phyloP scores from a whole-genome alignment of 176 grass and related monocot genomes.

The Pontederia paniculata region DNA sequence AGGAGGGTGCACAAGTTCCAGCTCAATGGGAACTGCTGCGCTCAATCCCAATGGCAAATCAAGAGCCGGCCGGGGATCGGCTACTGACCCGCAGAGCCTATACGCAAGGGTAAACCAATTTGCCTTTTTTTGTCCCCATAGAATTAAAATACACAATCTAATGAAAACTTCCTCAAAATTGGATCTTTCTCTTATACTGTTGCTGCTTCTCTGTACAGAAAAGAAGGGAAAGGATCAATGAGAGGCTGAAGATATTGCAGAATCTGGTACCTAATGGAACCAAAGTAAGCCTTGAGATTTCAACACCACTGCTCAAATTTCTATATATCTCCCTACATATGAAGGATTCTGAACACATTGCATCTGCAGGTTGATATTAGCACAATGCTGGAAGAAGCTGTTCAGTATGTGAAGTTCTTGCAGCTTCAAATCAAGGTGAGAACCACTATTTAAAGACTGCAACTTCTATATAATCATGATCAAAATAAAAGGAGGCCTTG shows the following conservation, averaged over 20 bases:
- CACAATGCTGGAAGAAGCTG: constrained; percentile 77
- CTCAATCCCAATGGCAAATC: constrained; percentile 21
- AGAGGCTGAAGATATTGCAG: constrained; percentile 49
- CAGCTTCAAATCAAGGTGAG: constrained; percentile 82
- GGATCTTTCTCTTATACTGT: constrained; percentile 4
- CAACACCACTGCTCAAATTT: neutral
- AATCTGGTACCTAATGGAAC: constrained; percentile 66
- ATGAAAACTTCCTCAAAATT: neutral
- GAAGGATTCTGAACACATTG: neutral
- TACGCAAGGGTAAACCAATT: constrained; percentile 51
- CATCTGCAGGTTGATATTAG: constrained; percentile 60
- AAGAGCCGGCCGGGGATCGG: constrained; percentile 35
- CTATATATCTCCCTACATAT: constrained; percentile 57
- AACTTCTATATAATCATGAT: neutral
- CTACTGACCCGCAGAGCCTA: constrained; percentile 49
- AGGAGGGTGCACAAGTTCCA: constrained; percentile 22
- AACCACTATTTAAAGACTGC: neutral
- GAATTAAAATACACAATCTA: constrained; percentile 2
- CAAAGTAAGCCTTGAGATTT: constrained; percentile 33
- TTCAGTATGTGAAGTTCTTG: constrained; percentile 64
- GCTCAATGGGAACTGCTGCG: constrained; percentile 7
- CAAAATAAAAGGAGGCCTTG: constrained; percentile 8
- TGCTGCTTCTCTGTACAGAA: constrained; percentile 31
- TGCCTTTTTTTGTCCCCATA: too few species aligned
- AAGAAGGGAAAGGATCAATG: constrained; percentile 71